Evolutionary conservation across 2,329 filamentous ascomycete genomes (phyloP).

Genomic region (Pseudogymnoascus sp.): DNA sequence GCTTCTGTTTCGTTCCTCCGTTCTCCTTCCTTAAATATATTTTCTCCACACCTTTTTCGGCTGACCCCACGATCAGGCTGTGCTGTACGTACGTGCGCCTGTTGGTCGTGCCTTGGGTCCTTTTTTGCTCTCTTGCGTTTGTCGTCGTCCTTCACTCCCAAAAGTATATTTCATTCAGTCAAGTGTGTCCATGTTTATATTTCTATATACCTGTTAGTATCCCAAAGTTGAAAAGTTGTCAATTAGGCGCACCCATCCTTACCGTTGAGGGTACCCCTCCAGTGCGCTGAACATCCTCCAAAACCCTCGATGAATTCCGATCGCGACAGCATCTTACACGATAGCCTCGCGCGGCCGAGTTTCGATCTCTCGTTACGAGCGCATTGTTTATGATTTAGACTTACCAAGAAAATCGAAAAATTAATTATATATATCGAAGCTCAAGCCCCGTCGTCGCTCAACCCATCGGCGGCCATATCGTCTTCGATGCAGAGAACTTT

Average conservation of each 20-base stretch:
- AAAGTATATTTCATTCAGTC: constrained; percentile 9
- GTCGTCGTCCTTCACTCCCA: background rate
- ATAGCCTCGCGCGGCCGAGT: background rate
- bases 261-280: background rate
- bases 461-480: background rate
- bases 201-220: constrained; percentile 9
- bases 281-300: background rate
- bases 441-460: background rate
- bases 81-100: background rate
- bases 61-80: constrained; percentile 4
- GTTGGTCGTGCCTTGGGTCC: background rate
- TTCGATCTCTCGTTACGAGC: constrained; percentile 3
- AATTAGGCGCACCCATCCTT: background rate
- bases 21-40: constrained; percentile 9
- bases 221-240: constrained; percentile 9
- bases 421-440: constrained; percentile 4
- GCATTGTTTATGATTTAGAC: constrained; percentile 3
- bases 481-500: background rate
- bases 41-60: constrained; percentile 5
- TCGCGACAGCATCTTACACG: background rate
- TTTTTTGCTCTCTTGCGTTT: background rate
- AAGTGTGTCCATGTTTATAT: constrained; percentile 7
- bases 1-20: background rate
- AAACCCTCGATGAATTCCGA: constrained; percentile 6
- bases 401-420: background rate